phyloP scores from a whole-genome alignment of 1,284 basidiomycete genomes.

The Exobasidium cylindrosporum region DNA sequence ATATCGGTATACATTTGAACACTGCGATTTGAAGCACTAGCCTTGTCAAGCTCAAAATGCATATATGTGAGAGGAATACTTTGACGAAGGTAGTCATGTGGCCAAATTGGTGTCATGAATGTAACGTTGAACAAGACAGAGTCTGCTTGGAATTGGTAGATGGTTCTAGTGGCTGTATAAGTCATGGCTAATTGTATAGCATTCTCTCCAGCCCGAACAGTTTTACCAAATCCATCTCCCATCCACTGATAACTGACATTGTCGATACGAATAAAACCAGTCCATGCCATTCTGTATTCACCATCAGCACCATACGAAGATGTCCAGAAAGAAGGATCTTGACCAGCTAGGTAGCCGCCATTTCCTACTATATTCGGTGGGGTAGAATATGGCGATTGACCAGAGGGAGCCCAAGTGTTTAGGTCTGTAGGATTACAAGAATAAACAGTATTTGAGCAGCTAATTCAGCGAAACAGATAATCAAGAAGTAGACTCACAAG shows the following conservation, averaged over 20 bases:
- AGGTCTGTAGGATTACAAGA: conserved; percentile 22
- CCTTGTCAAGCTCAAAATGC: conserved; percentile 38
- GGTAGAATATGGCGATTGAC: conserved; percentile 25
- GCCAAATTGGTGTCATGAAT: conserved; percentile 50
- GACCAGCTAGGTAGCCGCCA: conserved; percentile 43
- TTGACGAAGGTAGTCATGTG: conserved; percentile 47
- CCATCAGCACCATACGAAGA: conserved; percentile 48
- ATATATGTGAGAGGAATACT: conserved; percentile 49
- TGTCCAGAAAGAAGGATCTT: conserved; percentile 48
- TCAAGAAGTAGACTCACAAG: conserved; percentile 23
- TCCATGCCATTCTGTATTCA: conserved; percentile 44
- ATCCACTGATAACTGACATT: conserved; percentile 47
- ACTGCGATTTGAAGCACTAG: conserved; percentile 26
- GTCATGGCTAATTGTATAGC: conserved; percentile 43
- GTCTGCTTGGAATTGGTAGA: conserved; percentile 47
- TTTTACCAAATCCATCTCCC: conserved; percentile 47
- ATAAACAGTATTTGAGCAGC: background rate
- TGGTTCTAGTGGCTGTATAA: conserved; percentile 49
- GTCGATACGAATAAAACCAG: conserved; percentile 45
- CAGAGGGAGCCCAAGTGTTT: conserved; percentile 45
- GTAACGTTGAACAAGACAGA: conserved; percentile 46
- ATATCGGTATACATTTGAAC: conserved; percentile 46
- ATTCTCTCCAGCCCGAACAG: conserved; percentile 32
- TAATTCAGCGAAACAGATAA: background rate
- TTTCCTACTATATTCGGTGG: conserved; percentile 47